Evolutionary conservation across 2,329 filamentous ascomycete genomes (phyloP).

Genomic region (Bipolaris oryzae): DNA sequence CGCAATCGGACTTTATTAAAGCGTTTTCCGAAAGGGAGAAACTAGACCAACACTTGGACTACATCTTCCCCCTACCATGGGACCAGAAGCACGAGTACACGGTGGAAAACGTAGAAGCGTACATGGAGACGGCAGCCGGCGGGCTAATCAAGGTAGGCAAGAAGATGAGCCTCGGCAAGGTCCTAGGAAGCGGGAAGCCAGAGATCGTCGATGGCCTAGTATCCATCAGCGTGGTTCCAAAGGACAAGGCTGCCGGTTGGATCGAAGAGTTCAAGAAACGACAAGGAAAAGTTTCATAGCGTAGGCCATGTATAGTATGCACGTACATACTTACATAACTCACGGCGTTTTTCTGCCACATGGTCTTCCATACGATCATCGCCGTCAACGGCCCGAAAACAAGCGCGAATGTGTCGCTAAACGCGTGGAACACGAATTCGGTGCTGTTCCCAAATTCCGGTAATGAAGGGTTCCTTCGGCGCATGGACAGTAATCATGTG

Average conservation of each 20-base stretch:
- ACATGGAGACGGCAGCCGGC: slow-evolving; percentile 80
- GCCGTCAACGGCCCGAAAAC: neutral
- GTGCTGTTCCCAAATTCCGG: neutral
- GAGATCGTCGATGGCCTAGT: slow-evolving; percentile 89
- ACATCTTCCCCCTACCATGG: slow-evolving; percentile 90
- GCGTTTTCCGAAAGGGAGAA: slow-evolving; percentile 78
- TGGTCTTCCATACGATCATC: neutral
- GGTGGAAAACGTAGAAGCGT: slow-evolving; percentile 74
- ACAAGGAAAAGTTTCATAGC: slow-evolving; percentile 45
- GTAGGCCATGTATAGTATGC: neutral
- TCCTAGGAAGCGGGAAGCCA: slow-evolving; percentile 75
- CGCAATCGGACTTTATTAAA: slow-evolving; percentile 91
- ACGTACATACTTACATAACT: neutral
- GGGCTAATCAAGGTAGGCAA: slow-evolving; percentile 89
- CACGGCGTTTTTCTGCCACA: neutral
- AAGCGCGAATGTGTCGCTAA: neutral
- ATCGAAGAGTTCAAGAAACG: slow-evolving; percentile 83
- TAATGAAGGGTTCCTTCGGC: neutral
- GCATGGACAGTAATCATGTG: neutral
- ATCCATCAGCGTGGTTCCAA: slow-evolving; percentile 81
- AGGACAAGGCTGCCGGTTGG: slow-evolving; percentile 71
- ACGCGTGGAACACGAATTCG: neutral
- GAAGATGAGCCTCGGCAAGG: slow-evolving; percentile 77
- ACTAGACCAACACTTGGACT: slow-evolving; percentile 77
- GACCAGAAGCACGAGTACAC: slow-evolving; percentile 72